A percentile compares a stretch with the other conserved stretches of the same genome.
Evolutionary conservation across 805 yeast species (phyloP).

Genomic region (Teunomyces funiuensis): DNA sequence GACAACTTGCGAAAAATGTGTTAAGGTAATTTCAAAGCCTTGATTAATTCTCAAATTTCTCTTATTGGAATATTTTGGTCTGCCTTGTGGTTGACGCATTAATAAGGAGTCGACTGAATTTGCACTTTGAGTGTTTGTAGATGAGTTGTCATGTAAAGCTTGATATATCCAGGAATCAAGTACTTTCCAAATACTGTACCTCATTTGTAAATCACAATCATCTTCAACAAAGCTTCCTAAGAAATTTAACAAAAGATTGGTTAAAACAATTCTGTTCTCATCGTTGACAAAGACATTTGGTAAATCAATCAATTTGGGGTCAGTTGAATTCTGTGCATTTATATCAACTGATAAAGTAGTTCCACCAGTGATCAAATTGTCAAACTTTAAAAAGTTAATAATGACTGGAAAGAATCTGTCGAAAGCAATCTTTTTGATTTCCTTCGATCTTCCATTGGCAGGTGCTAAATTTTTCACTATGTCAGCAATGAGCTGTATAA

Average conservation of each 20-base stretch:
- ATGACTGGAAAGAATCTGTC: constrained; percentile 35
- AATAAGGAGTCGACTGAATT: constrained; percentile 6
- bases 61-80: constrained; percentile 19
- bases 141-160: constrained; percentile 10
- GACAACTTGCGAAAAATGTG: constrained; percentile 52
- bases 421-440: constrained; percentile 28
- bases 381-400: constrained; percentile 37
- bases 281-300: constrained; percentile 29
- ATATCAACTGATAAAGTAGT: constrained; percentile 12
- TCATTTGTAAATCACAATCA: constrained; percentile 27
- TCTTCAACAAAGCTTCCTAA: constrained; percentile 52
- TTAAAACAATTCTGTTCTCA: constrained; percentile 34
- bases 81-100: constrained; percentile 11
- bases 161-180: constrained; percentile 70
- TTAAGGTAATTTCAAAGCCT: constrained; percentile 41
- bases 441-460: constrained; percentile 22
- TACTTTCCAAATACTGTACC: constrained; percentile 61
- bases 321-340: constrained; percentile 9
- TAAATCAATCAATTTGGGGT: constrained; percentile 17
- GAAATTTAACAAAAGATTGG: constrained; percentile 48
- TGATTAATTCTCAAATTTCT: constrained; percentile 19
- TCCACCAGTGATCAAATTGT: constrained; percentile 31
- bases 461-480: constrained; percentile 30
- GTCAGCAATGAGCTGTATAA: constrained; percentile 58
- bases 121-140: neutral